phyloP scores from a whole-genome alignment of 2,329 filamentous ascomycete species.

The Arthrinium puccinioides region DNA sequence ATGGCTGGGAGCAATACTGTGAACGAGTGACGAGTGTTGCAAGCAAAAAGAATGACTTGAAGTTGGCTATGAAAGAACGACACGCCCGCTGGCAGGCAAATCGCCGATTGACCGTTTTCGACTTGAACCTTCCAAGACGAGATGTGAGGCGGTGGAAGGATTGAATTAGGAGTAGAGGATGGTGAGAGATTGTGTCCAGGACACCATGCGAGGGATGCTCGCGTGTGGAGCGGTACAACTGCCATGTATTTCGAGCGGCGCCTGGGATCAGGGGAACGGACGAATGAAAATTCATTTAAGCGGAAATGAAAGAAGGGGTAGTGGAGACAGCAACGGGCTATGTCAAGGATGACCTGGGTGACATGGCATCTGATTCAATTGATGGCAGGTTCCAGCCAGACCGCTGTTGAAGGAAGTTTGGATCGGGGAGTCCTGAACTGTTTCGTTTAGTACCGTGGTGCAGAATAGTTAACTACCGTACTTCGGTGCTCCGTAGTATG shows the following conservation, averaged over 20 bases:
- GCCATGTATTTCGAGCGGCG: constrained; percentile 3
- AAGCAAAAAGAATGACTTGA: constrained; percentile 31
- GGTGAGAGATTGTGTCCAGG: too few species aligned
- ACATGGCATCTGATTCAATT: too few species aligned
- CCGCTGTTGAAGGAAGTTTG: too few species aligned
- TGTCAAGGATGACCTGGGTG: too few species aligned
- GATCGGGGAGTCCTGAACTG: too few species aligned
- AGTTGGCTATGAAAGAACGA: constrained; percentile 40
- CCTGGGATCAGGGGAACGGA: constrained; percentile 14
- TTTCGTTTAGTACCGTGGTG: too few species aligned
- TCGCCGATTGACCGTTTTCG: constrained; percentile 27
- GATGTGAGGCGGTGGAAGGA: constrained; percentile 18
- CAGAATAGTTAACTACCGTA: too few species aligned
- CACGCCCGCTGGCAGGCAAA: constrained; percentile 50
- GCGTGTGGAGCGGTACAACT: constrained; percentile 7
- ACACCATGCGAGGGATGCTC: too few species aligned
- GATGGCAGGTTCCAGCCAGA: too few species aligned
- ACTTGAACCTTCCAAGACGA: constrained; percentile 15
- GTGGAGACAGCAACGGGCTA: constrained; percentile 19
- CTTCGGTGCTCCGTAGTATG: too few species aligned
- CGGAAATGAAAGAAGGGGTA: constrained; percentile 25
- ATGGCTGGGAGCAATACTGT: not conserved
- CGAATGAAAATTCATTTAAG: constrained; percentile 23
- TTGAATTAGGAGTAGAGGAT: constrained; percentile 19
- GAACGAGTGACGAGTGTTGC: constrained; percentile 16